These are phyloP conservation scores for Drosera capensis DNA, from an alignment of 148 eudicot genomes.

Conservation along the genomic window DNA sequence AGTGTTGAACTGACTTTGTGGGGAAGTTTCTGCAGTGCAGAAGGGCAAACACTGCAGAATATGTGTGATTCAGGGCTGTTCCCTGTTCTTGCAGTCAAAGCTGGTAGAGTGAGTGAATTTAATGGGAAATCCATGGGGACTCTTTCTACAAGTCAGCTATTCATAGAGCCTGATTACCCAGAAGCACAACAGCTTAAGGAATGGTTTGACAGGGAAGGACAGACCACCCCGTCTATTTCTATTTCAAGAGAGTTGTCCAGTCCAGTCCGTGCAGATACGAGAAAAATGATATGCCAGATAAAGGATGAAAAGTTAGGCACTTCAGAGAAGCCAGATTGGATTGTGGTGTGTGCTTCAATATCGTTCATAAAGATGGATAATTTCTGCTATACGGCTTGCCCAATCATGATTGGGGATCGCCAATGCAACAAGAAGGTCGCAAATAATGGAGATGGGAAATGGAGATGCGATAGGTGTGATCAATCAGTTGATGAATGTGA, in stretches of 20 bases:
- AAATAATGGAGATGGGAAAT: slow-evolving; percentile 87
- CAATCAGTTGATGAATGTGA: slow-evolving; percentile 71
- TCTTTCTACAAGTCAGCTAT: slow-evolving; percentile 42
- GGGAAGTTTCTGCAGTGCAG: slow-evolving; percentile 78
- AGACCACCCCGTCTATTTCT: slow-evolving; percentile 34
- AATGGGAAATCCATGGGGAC: slow-evolving; percentile 82
- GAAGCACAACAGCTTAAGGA: slow-evolving; percentile 50
- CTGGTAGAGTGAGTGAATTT: slow-evolving; percentile 62
- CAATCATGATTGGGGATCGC: slow-evolving; percentile 50
- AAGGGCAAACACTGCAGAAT: slow-evolving; percentile 62
- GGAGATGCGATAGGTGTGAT: slow-evolving; percentile 89
- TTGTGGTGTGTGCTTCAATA: slow-evolving; percentile 55
- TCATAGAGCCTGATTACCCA: slow-evolving; percentile 81
- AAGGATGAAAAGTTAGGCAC: slow-evolving; percentile 91
- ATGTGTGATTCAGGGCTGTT: slow-evolving; percentile 62
- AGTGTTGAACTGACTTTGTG: slow-evolving; percentile 84
- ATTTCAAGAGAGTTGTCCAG: slow-evolving; percentile 42
- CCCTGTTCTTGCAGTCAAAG: slow-evolving; percentile 80
- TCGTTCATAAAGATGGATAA: slow-evolving; percentile 57
- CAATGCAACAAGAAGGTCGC: slow-evolving; percentile 81
- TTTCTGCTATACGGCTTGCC: slow-evolving; percentile 88
- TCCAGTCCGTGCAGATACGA: slow-evolving; percentile 34
- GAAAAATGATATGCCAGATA: slow-evolving; percentile 69
- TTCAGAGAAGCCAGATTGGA: slow-evolving; percentile 91
- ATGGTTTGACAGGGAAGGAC: slow-evolving; percentile 78